Conservation (phyloP, 768 basidiomycete species). For the Cystofilobasidium capitatum region DNA sequence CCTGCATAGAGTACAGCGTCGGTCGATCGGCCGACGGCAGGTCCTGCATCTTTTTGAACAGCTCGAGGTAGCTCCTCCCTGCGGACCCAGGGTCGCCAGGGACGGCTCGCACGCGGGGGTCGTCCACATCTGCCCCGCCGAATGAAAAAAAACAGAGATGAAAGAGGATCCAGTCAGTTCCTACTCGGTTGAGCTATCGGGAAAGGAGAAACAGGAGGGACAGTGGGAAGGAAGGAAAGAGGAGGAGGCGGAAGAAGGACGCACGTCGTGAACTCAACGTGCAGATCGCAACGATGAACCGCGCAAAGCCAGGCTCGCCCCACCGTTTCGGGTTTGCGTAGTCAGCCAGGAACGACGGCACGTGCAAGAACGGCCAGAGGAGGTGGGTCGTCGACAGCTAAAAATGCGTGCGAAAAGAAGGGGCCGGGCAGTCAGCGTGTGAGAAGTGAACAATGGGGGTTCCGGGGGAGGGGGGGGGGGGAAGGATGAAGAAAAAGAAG, state of each 20-base stretch:
- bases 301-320: slow-evolving; percentile 89
- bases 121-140: slow-evolving; percentile 55
- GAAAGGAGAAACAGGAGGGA: neutral
- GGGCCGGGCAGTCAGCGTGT: slow-evolving; percentile 49
- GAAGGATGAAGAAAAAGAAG: neutral
- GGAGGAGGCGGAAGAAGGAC: neutral
- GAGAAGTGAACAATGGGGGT: neutral
- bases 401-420: slow-evolving; percentile 44
- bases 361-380: slow-evolving; percentile 81
- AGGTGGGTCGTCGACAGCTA: slow-evolving; percentile 89
- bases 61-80: slow-evolving; percentile 83
- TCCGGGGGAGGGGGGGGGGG: too few species aligned
- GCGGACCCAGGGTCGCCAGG: slow-evolving; percentile 75
- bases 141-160: neutral
- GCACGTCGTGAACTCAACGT: slow-evolving; percentile 70
- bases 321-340: slow-evolving; percentile 90
- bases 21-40: slow-evolving; percentile 79
- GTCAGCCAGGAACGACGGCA: slow-evolving; percentile 78
- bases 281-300: slow-evolving; percentile 86
- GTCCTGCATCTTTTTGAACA: slow-evolving; percentile 76
- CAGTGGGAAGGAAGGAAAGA: neutral
- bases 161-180: neutral
- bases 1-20: slow-evolving; percentile 83
- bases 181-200: neutral
- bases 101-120: slow-evolving; percentile 74